Evolutionary conservation across 1,284 basidiomycete genomes (phyloP).

Genomic region (Phellopilus nigrolimitatus): DNA sequence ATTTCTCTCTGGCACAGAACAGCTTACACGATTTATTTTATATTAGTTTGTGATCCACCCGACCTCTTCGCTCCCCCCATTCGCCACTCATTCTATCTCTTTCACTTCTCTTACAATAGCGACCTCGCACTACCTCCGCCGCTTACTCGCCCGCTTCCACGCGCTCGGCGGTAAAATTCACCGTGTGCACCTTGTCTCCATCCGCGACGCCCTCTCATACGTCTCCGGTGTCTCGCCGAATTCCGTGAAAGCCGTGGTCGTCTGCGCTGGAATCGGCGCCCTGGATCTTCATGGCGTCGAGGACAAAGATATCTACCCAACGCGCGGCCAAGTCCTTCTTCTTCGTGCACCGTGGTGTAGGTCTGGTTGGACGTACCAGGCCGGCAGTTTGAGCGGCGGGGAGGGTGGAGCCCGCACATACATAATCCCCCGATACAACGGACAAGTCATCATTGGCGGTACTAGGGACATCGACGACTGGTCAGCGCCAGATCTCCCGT

Average conservation of each 20-base stretch:
- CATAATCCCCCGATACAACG: slow-evolving; percentile 8
- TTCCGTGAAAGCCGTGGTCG: not conserved
- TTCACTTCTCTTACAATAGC: slow-evolving; percentile 11
- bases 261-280: slow-evolving; percentile 7
- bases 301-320: slow-evolving; percentile 1
- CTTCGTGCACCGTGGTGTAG: slow-evolving; percentile 12
- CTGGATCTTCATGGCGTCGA: slow-evolving; percentile 2
- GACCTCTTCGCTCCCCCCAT: not conserved
- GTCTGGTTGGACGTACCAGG: slow-evolving; percentile 9
- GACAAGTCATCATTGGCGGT: slow-evolving; percentile 7
- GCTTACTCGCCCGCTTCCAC: slow-evolving; percentile 5
- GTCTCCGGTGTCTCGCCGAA: slow-evolving; percentile 2
- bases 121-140: slow-evolving; percentile 6
- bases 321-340: slow-evolving; percentile 7
- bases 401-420: slow-evolving; percentile 11
- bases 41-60: slow-evolving; percentile 7
- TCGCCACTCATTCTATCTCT: slow-evolving; percentile 6
- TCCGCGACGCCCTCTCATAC: slow-evolving; percentile 2
- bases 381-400: not conserved
- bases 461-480: slow-evolving; percentile 8
- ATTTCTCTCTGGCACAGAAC: not conserved
- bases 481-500: not conserved
- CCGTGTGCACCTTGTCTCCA: slow-evolving; percentile 5
- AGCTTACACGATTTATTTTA: not conserved
- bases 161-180: slow-evolving; percentile 1